Conservation (phyloP, 352 stramenopile genomes). For the Globisporangium middletonii region DNA sequence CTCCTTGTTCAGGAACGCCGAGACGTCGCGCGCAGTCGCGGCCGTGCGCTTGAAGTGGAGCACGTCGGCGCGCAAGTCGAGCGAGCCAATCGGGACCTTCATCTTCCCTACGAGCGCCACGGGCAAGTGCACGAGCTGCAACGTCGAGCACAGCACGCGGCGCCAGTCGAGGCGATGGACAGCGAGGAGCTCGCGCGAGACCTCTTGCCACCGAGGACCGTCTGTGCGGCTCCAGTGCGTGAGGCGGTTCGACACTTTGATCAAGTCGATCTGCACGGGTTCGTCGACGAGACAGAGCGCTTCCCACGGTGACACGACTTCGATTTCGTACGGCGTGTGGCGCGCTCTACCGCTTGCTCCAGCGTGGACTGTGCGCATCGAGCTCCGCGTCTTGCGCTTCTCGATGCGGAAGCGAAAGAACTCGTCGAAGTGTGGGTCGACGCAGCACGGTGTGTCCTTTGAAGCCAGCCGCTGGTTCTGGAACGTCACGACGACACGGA, state of each 20-base stretch:
- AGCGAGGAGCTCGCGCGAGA: constrained; percentile 51
- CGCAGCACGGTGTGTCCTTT: constrained; percentile 32
- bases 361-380: not conserved
- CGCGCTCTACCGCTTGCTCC: constrained; percentile 9
- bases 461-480: constrained; percentile 47
- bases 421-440: constrained; percentile 70
- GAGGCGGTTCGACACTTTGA: constrained; percentile 58
- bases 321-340: constrained; percentile 37
- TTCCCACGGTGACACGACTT: constrained; percentile 61
- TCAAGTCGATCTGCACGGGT: constrained; percentile 42
- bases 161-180: constrained; percentile 74
- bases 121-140: constrained; percentile 65
- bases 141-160: constrained; percentile 58
- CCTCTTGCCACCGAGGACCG: constrained; percentile 31
- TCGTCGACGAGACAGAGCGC: constrained; percentile 64
- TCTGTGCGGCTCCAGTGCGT: constrained; percentile 17
- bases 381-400: constrained; percentile 20
- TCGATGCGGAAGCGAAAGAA: constrained; percentile 54
- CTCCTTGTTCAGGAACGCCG: constrained; percentile 49
- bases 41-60: constrained; percentile 46
- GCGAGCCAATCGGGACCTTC: constrained; percentile 59
- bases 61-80: constrained; percentile 69
- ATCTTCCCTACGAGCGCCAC: constrained; percentile 54
- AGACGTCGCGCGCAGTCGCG: constrained; percentile 34
- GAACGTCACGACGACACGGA: constrained; percentile 47